Evolutionary conservation across 805 yeast genomes (phyloP).

Genomic region (Candida awuae): DNA sequence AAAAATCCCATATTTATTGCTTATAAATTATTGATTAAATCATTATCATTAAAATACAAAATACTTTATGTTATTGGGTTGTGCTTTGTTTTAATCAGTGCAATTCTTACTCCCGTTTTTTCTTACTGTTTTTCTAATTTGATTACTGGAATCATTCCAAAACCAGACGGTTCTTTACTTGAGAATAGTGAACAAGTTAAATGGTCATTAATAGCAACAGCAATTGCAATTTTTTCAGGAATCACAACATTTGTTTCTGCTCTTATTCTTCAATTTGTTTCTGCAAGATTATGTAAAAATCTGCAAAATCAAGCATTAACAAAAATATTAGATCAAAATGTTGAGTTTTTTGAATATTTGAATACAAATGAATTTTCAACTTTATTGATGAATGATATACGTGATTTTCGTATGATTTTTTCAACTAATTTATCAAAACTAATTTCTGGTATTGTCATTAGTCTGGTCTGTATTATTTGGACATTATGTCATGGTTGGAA

Average conservation of each 20-base stretch:
- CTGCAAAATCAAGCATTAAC: slow-evolving; percentile 44
- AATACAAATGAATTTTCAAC: slow-evolving; percentile 52
- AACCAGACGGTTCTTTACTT: slow-evolving; percentile 23
- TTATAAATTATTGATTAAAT: slow-evolving; percentile 3
- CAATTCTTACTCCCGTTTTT: slow-evolving; percentile 66
- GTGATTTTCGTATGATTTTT: slow-evolving; percentile 64
- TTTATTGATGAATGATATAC: slow-evolving; percentile 68
- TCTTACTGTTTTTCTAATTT: slow-evolving; percentile 70
- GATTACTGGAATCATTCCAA: slow-evolving; percentile 53
- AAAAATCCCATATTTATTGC: slow-evolving; percentile 8
- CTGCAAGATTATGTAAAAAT: slow-evolving; percentile 60
- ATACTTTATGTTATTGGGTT: slow-evolving; percentile 42
- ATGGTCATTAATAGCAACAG: slow-evolving; percentile 65
- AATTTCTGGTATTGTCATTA: slow-evolving; percentile 45
- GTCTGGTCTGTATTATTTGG: slow-evolving; percentile 65
- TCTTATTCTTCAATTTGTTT: slow-evolving; percentile 42
- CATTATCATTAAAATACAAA: slow-evolving; percentile 11
- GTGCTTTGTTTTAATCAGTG: slow-evolving; percentile 43
- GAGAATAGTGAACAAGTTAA: slow-evolving; percentile 30
- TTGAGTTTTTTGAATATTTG: slow-evolving; percentile 42
- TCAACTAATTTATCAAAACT: slow-evolving; percentile 53
- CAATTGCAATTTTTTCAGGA: slow-evolving; percentile 60
- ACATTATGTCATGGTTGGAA: slow-evolving; percentile 79
- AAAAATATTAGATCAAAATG: slow-evolving; percentile 42
- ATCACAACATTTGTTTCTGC: slow-evolving; percentile 42